Base-by-base conservation (phyloP, 768 basidiomycete species). In the Plicaturopsis crispa region DNA sequence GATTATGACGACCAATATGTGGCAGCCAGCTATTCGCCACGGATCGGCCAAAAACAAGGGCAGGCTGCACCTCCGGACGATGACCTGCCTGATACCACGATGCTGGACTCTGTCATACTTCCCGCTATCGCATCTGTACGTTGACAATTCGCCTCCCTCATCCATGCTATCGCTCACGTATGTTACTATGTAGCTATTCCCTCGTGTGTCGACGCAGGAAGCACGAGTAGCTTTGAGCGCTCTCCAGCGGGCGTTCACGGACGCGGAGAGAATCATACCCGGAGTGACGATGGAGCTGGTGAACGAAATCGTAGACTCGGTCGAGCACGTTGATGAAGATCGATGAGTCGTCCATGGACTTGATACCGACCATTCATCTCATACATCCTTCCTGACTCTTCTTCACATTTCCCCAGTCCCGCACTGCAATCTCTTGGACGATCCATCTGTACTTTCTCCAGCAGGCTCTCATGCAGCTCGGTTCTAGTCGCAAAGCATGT, bases 51-150 rank as follows among this genome's bases (percentile, higher is more conserved):
- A 26, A 47, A 39, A 18, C 40, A 33, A 30, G 16, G 24, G 16
- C 53, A 49, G 35, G 63, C 67, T 18, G 61, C 67, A 12, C 67
- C 69, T 32, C 38, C 67, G 17, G 78, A 78, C 18, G 77, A 78
- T 26, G 76, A 76, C 16, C 59, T 84, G 31, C 78, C 84, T 4
- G 85, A 88, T 53, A 84, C 84, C 19, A 81, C 86, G n/a, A 94
- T 98, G 81, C 68, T 98, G 24, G 92, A 96, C 52, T 90, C 90
- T 3, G 94, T 99, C 21, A 82, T 97, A 36, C 63, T 97, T 20
- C 96, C 96, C 17, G 92, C 92, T n/a, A 82, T 98, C 50, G 88
- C 92, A 31, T 93, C 89, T 44, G 94, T 97, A 48, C 59, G 84
- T 65, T 1, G n/a, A 12, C 5, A 42, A 21, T 6, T 21, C 22